These are phyloP conservation scores for Bacidia rubella DNA, from an alignment of 495 filamentous ascomycete species.

Conservation along the genomic window DNA sequence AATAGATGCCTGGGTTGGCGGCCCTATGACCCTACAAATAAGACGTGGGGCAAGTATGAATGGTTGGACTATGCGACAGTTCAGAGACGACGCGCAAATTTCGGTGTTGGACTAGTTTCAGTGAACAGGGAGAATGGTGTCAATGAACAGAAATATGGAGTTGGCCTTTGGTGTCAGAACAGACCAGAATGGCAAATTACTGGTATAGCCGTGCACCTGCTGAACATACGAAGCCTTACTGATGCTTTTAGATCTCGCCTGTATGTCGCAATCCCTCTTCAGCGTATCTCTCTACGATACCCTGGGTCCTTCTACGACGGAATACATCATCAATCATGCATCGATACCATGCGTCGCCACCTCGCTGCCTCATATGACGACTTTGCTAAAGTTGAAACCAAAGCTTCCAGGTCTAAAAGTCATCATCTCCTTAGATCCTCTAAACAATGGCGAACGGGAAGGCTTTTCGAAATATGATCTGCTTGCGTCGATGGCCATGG, in stretches of 20 bases:
- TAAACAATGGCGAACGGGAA: slow-evolving; percentile 64
- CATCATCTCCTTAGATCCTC: slow-evolving; percentile 78
- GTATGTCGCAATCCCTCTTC: slow-evolving; percentile 77
- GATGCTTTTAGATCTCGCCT: slow-evolving; percentile 56
- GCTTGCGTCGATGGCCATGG: slow-evolving; percentile 56
- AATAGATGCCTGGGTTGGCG: slow-evolving; percentile 65
- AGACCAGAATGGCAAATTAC: slow-evolving; percentile 95
- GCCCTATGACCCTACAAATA: slow-evolving; percentile 61
- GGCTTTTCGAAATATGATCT: slow-evolving; percentile 69
- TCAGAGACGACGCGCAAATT: slow-evolving; percentile 63
- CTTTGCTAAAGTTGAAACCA: slow-evolving; percentile 70
- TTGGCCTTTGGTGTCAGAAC: slow-evolving; percentile 94
- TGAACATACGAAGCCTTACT: background rate
- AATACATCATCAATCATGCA: slow-evolving; percentile 92
- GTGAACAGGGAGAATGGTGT: slow-evolving; percentile 60
- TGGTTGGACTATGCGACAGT: slow-evolving; percentile 79
- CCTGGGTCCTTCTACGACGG: slow-evolving; percentile 73
- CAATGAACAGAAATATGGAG: slow-evolving; percentile 55
- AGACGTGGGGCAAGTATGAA: slow-evolving; percentile 62
- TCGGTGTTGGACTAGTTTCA: slow-evolving; percentile 78
- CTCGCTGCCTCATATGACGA: slow-evolving; percentile 72
- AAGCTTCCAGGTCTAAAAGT: slow-evolving; percentile 68
- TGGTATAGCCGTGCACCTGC: slow-evolving; percentile 33
- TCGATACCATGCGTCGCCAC: slow-evolving; percentile 61
- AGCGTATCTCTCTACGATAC: slow-evolving; percentile 96